Percentiles rank a stretch among this genome's conserved stretches.
phyloP scores from a whole-genome alignment of 305 asterid genomes.

The Fraxinus angustifolia region DNA sequence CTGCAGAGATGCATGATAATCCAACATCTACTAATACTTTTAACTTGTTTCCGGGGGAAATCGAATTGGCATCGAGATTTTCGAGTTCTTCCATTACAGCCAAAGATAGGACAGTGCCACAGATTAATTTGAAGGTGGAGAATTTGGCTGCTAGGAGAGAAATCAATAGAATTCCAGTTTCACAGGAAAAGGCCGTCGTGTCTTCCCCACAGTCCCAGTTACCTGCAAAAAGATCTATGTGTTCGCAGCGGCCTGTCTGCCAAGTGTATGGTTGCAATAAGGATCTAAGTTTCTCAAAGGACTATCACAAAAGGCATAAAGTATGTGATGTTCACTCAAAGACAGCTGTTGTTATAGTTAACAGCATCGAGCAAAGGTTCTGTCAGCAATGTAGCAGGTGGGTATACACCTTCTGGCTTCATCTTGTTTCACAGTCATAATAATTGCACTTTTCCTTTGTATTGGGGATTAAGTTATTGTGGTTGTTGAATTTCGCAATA shows the following conservation, averaged over 20 bases:
- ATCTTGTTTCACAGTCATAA: background rate
- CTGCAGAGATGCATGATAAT: conserved; percentile 17
- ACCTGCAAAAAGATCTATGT: conserved; percentile 35
- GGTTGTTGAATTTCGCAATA: background rate
- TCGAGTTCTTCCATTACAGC: conserved; percentile 5
- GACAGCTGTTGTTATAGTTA: conserved; percentile 55
- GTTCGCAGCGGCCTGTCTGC: conserved; percentile 39
- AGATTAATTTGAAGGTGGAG: conserved; percentile 19
- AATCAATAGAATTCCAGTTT: conserved; percentile 8
- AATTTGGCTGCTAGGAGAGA: conserved; percentile 25
- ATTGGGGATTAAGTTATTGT: background rate
- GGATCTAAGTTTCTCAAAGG: conserved; percentile 59
- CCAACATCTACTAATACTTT: conserved; percentile 15
- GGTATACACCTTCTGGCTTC: background rate
- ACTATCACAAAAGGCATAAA: conserved; percentile 64
- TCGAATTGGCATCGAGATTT: conserved; percentile 32
- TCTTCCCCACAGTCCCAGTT: conserved; percentile 27
- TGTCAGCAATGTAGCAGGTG: conserved; percentile 85
- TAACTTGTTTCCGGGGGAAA: conserved; percentile 20
- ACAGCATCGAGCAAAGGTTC: conserved; percentile 58
- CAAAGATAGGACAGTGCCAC: background rate
- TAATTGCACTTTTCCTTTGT: background rate
- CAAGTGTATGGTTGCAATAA: conserved; percentile 61
- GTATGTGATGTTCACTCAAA: conserved; percentile 66
- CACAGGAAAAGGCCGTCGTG: conserved; percentile 17